Evolutionary conservation across 1,284 basidiomycete species (phyloP).

Genomic region (Ganoderma resinaceum): DNA sequence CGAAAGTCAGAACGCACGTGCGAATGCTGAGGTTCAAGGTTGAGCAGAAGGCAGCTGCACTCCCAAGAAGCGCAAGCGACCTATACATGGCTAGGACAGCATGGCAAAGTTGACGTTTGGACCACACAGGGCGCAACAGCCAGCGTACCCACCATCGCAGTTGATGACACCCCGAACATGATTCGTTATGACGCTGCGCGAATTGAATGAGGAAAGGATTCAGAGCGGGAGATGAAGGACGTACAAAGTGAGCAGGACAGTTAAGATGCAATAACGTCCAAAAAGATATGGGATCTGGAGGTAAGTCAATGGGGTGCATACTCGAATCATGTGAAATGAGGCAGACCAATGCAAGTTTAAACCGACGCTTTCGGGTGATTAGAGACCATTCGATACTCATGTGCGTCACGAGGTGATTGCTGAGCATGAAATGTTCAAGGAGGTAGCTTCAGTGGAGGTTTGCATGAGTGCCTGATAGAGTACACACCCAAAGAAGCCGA

Average conservation of each 20-base stretch:
- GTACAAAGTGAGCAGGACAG: conserved; percentile 22
- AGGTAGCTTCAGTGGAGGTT: background rate
- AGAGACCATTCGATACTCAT: conserved; percentile 28
- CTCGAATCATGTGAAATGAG: background rate
- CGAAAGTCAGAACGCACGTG: conserved; percentile 9
- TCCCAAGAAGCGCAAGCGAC: conserved; percentile 20
- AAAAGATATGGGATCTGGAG: conserved; percentile 26
- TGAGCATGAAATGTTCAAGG: conserved; percentile 4
- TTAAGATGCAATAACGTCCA: conserved; percentile 24
- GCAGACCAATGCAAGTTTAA: conserved; percentile 19
- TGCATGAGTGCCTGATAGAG: background rate
- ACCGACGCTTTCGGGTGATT: conserved; percentile 21
- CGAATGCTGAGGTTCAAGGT: conserved; percentile 26
- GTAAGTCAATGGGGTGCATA: background rate
- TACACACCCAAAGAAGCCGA: conserved; percentile 28
- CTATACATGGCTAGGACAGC: conserved; percentile 22
- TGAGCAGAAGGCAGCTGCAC: conserved; percentile 22
- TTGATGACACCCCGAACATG: conserved; percentile 12
- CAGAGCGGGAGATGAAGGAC: background rate
- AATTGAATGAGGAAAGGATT: background rate
- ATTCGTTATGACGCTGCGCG: conserved; percentile 16
- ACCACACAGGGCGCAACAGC: background rate
- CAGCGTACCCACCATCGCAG: conserved; percentile 18
- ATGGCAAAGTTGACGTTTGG: background rate
- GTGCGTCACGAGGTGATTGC: conserved; percentile 19